Evolutionary conservation across 441 rosid genomes (phyloP), one percentile per base, ranked within the genome.

Genomic region (Euphorbia corollata): DNA sequence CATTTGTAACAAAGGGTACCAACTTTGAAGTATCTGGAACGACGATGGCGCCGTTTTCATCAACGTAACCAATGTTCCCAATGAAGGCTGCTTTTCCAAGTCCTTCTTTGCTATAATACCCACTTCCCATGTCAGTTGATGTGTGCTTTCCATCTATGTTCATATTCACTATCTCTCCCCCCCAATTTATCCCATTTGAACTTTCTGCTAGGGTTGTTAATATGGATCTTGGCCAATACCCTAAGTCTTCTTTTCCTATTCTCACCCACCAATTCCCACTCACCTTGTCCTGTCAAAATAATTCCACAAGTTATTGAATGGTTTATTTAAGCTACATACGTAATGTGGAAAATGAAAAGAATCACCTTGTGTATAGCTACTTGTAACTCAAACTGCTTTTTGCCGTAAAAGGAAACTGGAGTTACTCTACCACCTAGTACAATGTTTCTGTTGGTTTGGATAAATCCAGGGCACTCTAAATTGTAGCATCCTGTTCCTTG

Each of bases 41-140:
- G 12, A 7, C 7, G 1, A 20, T 16, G 64, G 20, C 38, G 0
- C 48, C 13, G 2, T 5, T 13, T 1, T 5, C 8, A 24, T 67
- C 75, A 8, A 72, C 8, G 5, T 45, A 65, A 7, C 23, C 56
- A 8, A 72, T 41, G 19, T 53, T 20, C 0, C 2, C 24, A 15
- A 67, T 2, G 7, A 9, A 18, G 27, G 57, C 61, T 0, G 75
- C 69, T 51, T 55, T 74, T n/a, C 19, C 18, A 5, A 1, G 55
- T 5, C 78, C 69, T 72, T 71, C 74, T 0, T 2, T 0, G 0
- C 77, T 22, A 24, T 64, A 78, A 71, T 74, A 78, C 7, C 78
- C 81, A 38, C 75, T 73, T 13, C 83, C 79, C 81, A 74, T 74
- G 59, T 70, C 70, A n/a, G 80, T 68, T 3, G 56, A 23, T 5